Conservation (phyloP, 139 green algal species). For the Chlorella sp. region DNA sequence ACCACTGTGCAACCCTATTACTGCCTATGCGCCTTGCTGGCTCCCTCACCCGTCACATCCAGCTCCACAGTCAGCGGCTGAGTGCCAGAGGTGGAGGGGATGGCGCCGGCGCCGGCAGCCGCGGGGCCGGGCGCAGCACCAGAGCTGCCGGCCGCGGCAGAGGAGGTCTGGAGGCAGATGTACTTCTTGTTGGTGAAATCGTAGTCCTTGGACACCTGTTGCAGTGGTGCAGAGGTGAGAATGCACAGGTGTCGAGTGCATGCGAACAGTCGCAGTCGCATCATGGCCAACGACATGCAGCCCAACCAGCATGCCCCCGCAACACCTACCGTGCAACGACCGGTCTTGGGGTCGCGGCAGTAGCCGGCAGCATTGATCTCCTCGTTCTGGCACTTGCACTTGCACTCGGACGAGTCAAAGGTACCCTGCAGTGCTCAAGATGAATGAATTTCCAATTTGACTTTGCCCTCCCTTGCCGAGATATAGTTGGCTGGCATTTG, state of each 20-base stretch:
- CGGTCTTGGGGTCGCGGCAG: conserved; percentile 15
- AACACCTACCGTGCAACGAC: conserved; percentile 14
- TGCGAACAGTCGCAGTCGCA: too few species aligned
- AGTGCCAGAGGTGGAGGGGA: background rate
- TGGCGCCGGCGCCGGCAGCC: background rate
- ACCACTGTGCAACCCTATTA: too few species aligned
- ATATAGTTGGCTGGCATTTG: too few species aligned
- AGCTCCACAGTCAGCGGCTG: conserved; percentile 23
- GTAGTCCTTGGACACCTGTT: conserved; percentile 8
- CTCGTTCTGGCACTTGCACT: conserved; percentile 35
- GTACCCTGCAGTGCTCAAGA: background rate
- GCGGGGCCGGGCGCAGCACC: background rate
- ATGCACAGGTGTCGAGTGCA: background rate
- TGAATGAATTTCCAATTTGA: too few species aligned
- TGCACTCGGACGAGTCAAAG: conserved; percentile 23
- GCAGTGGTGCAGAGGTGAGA: too few species aligned
- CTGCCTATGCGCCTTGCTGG: too few species aligned
- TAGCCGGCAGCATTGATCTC: conserved; percentile 24
- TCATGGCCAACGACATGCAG: background rate
- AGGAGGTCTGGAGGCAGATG: conserved; percentile 9
- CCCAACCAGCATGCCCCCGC: background rate
- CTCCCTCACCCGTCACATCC: conserved; percentile 7
- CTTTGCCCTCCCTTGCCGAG: too few species aligned
- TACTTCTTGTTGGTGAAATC: conserved; percentile 23
- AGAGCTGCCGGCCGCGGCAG: background rate